phyloP scores from a whole-genome alignment of 1,284 basidiomycete genomes.

The Anthracocystis panici-leucophaei region DNA sequence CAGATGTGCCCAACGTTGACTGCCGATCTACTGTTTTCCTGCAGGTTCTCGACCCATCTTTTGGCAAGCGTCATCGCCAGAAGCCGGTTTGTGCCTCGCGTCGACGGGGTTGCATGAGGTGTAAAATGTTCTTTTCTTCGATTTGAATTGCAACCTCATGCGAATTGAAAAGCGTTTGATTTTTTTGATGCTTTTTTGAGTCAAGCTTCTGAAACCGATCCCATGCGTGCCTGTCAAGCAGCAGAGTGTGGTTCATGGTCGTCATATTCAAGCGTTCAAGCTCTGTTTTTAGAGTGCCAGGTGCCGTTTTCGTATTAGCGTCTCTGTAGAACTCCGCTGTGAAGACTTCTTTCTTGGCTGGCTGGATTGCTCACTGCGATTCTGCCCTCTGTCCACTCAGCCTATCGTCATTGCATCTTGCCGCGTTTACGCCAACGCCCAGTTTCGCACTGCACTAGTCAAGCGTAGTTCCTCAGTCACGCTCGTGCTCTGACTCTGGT shows the following conservation, averaged over 20 bases:
- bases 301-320: too few species aligned
- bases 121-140: background rate
- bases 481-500: too few species aligned
- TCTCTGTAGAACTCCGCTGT: too few species aligned
- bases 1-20: slow-evolving; percentile 3
- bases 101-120: background rate
- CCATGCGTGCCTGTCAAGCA: slow-evolving; percentile 12
- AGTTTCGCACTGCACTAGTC: too few species aligned
- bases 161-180: background rate
- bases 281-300: too few species aligned
- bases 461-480: slow-evolving; percentile 3
- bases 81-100: too few species aligned
- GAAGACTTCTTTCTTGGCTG: too few species aligned
- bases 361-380: too few species aligned
- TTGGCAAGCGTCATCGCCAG: slow-evolving; percentile 22
- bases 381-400: too few species aligned
- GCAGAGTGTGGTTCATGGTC: slow-evolving; percentile 1
- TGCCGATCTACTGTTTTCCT: slow-evolving; percentile 3
- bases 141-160: background rate
- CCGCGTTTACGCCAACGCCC: background rate
- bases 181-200: too few species aligned
- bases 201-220: background rate
- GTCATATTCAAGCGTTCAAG: background rate
- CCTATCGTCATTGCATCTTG: background rate
- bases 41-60: slow-evolving; percentile 3